A percentile compares a stretch with the other conserved stretches of the same genome.
phyloP scores from a whole-genome alignment of 2,329 filamentous ascomycete species.

The Coniosporium tulheliwenetii region DNA sequence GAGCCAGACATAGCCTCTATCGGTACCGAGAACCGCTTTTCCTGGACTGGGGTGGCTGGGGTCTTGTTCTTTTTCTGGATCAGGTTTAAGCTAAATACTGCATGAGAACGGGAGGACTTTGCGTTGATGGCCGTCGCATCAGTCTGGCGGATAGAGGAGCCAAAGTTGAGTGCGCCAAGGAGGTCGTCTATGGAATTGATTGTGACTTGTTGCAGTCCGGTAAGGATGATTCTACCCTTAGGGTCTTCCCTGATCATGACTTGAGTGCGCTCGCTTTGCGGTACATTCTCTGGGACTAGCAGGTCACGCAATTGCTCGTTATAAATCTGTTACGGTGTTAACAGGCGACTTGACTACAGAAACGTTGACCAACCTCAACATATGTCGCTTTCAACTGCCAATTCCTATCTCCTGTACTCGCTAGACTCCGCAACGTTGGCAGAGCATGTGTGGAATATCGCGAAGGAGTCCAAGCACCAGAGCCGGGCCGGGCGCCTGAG shows the following conservation, averaged over 20 bases:
- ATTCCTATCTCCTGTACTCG: slow-evolving; percentile 46
- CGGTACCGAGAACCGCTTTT: slow-evolving; percentile 80
- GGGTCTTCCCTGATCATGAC: slow-evolving; percentile 92
- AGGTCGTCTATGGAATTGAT: slow-evolving; percentile 89
- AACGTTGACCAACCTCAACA: slow-evolving; percentile 39
- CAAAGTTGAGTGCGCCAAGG: slow-evolving; percentile 76
- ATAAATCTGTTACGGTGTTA: slow-evolving; percentile 54
- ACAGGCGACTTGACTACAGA: not conserved
- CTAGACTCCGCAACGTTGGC: slow-evolving; percentile 25
- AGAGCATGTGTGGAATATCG: slow-evolving; percentile 53
- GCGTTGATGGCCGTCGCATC: slow-evolving; percentile 96
- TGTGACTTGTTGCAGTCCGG: slow-evolving; percentile 72
- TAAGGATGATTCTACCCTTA: slow-evolving; percentile 87
- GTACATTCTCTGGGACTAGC: slow-evolving; percentile 59
- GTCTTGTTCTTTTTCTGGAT: slow-evolving; percentile 62
- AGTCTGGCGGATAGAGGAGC: slow-evolving; percentile 87
- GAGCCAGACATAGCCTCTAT: slow-evolving; percentile 58
- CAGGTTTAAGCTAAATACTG: slow-evolving; percentile 89
- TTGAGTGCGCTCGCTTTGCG: slow-evolving; percentile 51
- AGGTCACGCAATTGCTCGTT: slow-evolving; percentile 92
- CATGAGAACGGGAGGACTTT: slow-evolving; percentile 92
- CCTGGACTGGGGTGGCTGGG: slow-evolving; percentile 38
- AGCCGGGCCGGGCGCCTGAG: slow-evolving; percentile 50
- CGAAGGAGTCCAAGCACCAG: slow-evolving; percentile 64
- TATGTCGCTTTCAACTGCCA: slow-evolving; percentile 94